Evolutionary conservation across 805 yeast species (phyloP), one percentile per base, ranked within the genome.

Genomic region (Cyberlindnera veronae): DNA sequence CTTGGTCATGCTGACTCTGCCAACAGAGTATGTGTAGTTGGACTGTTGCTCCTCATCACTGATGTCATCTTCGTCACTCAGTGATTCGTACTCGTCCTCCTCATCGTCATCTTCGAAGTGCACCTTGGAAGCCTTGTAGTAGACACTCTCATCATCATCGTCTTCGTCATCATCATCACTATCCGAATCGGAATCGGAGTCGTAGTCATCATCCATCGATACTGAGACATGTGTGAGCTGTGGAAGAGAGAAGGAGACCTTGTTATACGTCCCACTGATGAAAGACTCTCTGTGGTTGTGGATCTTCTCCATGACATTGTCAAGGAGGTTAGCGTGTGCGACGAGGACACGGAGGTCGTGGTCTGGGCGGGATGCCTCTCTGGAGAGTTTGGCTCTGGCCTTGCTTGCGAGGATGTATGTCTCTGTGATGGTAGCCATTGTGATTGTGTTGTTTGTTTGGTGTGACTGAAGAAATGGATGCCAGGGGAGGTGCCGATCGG

Each of bases 241-340:
- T n/a, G 47, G 43, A 34, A 46, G n/a, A 20, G 29, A 16, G 43
- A 45, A 37, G 11, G 38, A n/a, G 12, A 39, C 32, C 14, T 32
- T 41, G 29, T 38, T 38, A 20, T 44, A 44, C 9, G 41, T 36
- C 18, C 41, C 34, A 32, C 31, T 31, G 16, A 48, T 26, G 34
- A 41, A 32, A 29, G 45, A 35, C 37, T 44, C 45, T 31, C 48
- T 45, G 27, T 45, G 49, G n/a, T 40, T 32, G 14, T 49, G 50
- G 27, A 57, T 55, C 16, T 18, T 42, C 11, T 54, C 61, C 53
- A 54, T 46, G 6, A 57, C 32, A 32, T 49, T 38, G 24, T 57
- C 61, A 6, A 57, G 36, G 24, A 57, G 23, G 36, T 57, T 57
- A 5, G 61, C 61, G 42, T 57, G 61, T 13, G 50, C 45, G 3